Evolutionary conservation across 805 yeast genomes (phyloP), one percentile per base, ranked within the genome.

Genomic region (Yamadazyma paraphyllophila): DNA sequence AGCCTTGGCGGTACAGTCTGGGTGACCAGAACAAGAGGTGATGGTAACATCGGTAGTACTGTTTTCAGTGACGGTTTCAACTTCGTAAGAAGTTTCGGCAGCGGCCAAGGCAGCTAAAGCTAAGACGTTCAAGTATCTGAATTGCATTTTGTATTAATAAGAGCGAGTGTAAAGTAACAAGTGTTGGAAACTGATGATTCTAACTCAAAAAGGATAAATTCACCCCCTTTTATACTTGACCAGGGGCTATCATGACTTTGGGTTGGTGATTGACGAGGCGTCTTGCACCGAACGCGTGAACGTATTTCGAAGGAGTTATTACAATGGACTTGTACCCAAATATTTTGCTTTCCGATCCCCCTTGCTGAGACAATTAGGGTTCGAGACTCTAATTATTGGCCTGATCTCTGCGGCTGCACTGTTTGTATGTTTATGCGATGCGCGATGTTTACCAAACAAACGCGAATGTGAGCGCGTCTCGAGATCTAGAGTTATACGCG

Each of bases 1-100:
- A 33, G 39, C 42, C 11, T 14, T 16, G 37, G 40, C 49, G 26
- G 58, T 52, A 42, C 52, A 54, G 51, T 59, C 53, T 41, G 59
- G 60, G 46, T 63, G 47, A 39, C 67, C 65, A 20, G 62, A 45
- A 54, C 76, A 70, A n/a, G 69, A 62, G 44, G 74, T 69, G 53
- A 68, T 59, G 45, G 75, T 69, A 36, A 65, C 65, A 34, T 60
- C 59, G 39, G 65, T 63, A 48, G 73, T 62, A 52, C 47, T 26
- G 39, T 48, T 44, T 11, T 56, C 55, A 41, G 67, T 62, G 39
- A 59, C 62, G 30, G 67, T 62, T 43, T 50, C 56, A 35, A 57
- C 46, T 25, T 48, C 53, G 33, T 48, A 49, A 16, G 48, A 38
- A 31, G 60, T 55, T 13, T 54, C 34, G 33, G 57, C 54, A 48